A percentile compares a stretch with the other conserved stretches of the same genome.
Conservation (phyloP, 2,329 filamentous ascomycete species). For the Cladosporium austrohemisphaericum region DNA sequence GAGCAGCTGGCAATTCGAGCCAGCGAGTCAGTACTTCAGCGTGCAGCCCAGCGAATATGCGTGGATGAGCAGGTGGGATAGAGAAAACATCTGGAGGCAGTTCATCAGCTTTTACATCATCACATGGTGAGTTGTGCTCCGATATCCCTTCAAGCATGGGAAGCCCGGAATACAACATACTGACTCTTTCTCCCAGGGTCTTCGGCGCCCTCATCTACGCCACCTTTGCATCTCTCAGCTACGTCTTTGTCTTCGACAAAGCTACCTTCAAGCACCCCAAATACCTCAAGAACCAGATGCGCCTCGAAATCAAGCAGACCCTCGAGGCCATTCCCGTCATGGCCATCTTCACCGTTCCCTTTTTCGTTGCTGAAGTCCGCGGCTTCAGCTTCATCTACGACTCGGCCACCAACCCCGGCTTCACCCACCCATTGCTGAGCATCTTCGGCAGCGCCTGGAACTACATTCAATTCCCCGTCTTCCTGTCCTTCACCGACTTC, state of each 20-base stretch:
- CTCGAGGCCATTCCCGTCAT: constrained; percentile 74
- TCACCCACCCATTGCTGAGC: constrained; percentile 28
- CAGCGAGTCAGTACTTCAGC: constrained; percentile 66
- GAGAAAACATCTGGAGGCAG: constrained; percentile 77
- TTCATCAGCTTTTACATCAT: constrained; percentile 72
- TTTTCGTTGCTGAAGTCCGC: constrained; percentile 78
- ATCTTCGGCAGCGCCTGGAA: constrained; percentile 57
- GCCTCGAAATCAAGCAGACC: constrained; percentile 79
- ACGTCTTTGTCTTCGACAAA: constrained; percentile 88
- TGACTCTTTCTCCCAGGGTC: constrained; percentile 56
- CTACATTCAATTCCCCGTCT: constrained; percentile 77
- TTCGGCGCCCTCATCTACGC: constrained; percentile 86
- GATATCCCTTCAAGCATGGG: not conserved
- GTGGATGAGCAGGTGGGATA: constrained; percentile 70
- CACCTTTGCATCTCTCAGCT: constrained; percentile 75
- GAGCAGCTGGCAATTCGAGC: constrained; percentile 58
- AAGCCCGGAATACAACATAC: not conserved
- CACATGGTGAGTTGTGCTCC: constrained; percentile 66
- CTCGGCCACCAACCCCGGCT: constrained; percentile 35
- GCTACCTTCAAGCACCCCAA: constrained; percentile 83
- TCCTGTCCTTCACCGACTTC: constrained; percentile 83
- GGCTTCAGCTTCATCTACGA: constrained; percentile 89
- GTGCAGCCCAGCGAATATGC: constrained; percentile 71
- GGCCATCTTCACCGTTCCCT: constrained; percentile 73
- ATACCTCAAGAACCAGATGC: constrained; percentile 90